Percentiles rank a stretch among this genome's conserved stretches.
phyloP scores from a whole-genome alignment of 176 grass and related monocot genomes.

The Otatea glauca region DNA sequence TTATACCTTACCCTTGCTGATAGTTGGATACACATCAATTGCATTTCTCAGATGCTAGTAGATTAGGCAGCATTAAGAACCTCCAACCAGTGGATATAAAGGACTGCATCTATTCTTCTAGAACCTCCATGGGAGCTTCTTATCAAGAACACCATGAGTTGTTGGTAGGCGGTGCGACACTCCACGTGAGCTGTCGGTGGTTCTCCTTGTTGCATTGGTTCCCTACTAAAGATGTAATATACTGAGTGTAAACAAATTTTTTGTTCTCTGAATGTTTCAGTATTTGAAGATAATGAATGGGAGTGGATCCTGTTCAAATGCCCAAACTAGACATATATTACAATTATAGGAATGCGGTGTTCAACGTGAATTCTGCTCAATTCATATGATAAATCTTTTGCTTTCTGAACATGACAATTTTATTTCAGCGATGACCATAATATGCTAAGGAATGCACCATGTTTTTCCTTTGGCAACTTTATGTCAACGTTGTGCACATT shows the following conservation, averaged over 20 bases:
- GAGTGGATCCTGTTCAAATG: neutral
- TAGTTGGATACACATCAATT: constrained; percentile 54
- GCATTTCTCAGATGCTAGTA: constrained; percentile 45
- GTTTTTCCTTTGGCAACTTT: constrained; percentile 12
- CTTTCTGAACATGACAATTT: neutral
- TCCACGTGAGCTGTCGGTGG: constrained; percentile 28
- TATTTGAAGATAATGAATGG: constrained; percentile 33
- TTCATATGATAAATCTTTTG: neutral
- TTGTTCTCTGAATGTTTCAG: constrained; percentile 34
- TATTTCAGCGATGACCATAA: neutral
- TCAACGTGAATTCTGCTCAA: neutral
- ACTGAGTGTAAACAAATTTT: constrained; percentile 48
- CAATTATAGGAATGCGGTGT: neutral
- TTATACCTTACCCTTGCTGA: constrained; percentile 34
- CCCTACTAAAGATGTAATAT: constrained; percentile 52
- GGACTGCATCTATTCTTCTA: constrained; percentile 50
- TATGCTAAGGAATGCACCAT: constrained; percentile 42
- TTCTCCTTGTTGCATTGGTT: constrained; percentile 44
- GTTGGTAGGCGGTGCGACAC: constrained; percentile 20
- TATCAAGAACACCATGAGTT: constrained; percentile 43
- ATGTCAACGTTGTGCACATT: neutral
- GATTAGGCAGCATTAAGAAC: constrained; percentile 34
- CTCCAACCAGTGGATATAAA: constrained; percentile 22
- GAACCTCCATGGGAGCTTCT: constrained; percentile 29
- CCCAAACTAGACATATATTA: neutral